Base-by-base conservation (phyloP, 2,329 filamentous ascomycete genomes). In the Hypoxylon sp. region DNA sequence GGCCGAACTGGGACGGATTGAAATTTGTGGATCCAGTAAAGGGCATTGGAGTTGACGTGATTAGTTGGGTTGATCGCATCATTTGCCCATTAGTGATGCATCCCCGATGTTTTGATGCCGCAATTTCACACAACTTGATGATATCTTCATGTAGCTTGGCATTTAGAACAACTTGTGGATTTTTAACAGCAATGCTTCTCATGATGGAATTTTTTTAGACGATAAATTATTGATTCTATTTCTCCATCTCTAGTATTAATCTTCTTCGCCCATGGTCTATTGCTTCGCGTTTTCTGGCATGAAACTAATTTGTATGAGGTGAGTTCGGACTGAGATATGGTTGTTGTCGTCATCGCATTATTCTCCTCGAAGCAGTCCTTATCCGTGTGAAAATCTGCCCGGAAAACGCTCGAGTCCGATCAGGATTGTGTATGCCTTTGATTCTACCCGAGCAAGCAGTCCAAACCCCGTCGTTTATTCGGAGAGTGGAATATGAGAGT, bases 51-150 rank as follows among this genome's bases (percentile, higher is more conserved):
- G 66, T 74, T 75, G 75, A 76, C 74, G 75, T 75, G 72, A 75
- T 77, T 63, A 64, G 66, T 75, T 71, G 72, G 72, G 66, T 65
- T 73, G 70, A 76, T 76, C 72, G 69, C 75, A 74, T 70, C 75
- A 76, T 76, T 46, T 44, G 35, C 29, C 13, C 22, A 6, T 61
- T 66, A 68, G 63, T 68, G 67, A 67, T 68, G 42, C 22, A 65
- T 59, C 63, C 59, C 65, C 56, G 51, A 60, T 47, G 46, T 58
- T 55, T 57, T 58, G 54, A 72, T 65, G 66, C 67, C 67, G 60
- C 58, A 60, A 62, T 70, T 65, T 52, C 47, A 57, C 47, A 50
- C 60, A 54, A 54, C 60, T 64, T 54, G 56, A 57, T 57, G 69
- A 65, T 69, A 65, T 68, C 53, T 63, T 59, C 59, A 66, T 19